Conservation (phyloP, 2,329 filamentous ascomycete genomes). For the Ascochyta koolunga region DNA sequence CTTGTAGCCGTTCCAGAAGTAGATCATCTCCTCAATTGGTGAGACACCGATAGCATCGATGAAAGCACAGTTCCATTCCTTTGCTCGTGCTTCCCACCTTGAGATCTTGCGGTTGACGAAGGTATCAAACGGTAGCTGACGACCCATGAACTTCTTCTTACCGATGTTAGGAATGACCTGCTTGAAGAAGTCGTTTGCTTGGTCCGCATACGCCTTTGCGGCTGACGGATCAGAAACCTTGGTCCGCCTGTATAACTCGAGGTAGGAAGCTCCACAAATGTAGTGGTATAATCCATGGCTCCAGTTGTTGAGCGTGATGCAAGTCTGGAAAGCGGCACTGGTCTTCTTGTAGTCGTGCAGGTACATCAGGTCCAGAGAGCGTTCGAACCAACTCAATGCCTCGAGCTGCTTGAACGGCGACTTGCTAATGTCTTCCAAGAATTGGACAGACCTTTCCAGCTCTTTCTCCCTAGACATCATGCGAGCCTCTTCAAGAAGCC, state of each 20-base stretch:
- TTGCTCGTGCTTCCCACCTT: constrained; percentile 84
- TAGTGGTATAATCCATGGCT: constrained; percentile 89
- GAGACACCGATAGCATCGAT: constrained; percentile 81
- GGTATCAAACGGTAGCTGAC: constrained; percentile 86
- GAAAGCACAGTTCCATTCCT: constrained; percentile 66
- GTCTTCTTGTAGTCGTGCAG: constrained; percentile 77
- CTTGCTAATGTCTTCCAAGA: constrained; percentile 65
- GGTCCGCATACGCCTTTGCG: constrained; percentile 44
- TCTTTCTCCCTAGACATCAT: constrained; percentile 71
- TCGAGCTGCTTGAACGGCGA: constrained; percentile 87
- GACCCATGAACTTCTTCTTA: constrained; percentile 87
- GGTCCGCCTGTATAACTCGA: constrained; percentile 78
- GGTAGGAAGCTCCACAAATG: constrained; percentile 76
- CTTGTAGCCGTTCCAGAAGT: constrained; percentile 89
- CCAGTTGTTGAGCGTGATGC: constrained; percentile 73
- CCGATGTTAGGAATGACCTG: constrained; percentile 77
- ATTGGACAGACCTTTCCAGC: constrained; percentile 69
- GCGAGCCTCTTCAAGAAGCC: constrained; percentile 86
- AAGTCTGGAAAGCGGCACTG: constrained; percentile 72
- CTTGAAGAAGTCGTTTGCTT: constrained; percentile 71
- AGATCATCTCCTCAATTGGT: constrained; percentile 88
- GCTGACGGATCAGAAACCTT: constrained; percentile 53
- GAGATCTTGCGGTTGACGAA: constrained; percentile 83
- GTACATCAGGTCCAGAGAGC: constrained; percentile 78
- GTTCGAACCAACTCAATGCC: constrained; percentile 84